A percentile compares a stretch with the other conserved stretches of the same genome.
Conservation (phyloP, 2,329 filamentous ascomycete species). For the Aspergillus felis region DNA sequence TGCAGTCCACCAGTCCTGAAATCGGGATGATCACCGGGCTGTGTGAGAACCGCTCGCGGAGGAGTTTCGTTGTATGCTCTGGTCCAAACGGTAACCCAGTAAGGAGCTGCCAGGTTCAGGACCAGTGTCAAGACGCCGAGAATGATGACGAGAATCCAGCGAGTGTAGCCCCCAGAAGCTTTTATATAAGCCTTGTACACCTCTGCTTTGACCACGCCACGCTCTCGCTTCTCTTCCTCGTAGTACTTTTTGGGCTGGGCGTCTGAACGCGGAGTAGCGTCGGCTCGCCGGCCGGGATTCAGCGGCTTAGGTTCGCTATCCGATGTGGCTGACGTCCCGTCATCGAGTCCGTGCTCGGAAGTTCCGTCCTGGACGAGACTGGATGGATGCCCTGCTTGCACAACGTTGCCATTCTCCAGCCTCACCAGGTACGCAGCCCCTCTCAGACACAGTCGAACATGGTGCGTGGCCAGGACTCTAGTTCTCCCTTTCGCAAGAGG, state of each 20-base stretch:
- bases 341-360: no score
- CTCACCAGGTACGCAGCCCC: conserved; percentile 3
- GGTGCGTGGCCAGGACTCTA: conserved; percentile 73
- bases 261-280: conserved; percentile 4
- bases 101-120: conserved; percentile 7
- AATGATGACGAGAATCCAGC: conserved; percentile 54
- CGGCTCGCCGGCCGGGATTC: not conserved
- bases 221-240: conserved; percentile 67
- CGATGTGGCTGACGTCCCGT: no score
- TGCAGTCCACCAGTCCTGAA: no score
- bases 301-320: not conserved
- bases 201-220: conserved; percentile 61
- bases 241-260: conserved; percentile 61
- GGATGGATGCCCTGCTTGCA: not conserved
- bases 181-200: conserved; percentile 65
- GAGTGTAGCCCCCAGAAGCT: conserved; percentile 62
- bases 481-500: conserved; percentile 65
- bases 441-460: conserved; percentile 59
- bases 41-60: not conserved
- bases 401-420: conserved; percentile 6
- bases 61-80: conserved; percentile 5
- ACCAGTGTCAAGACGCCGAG: conserved; percentile 42
- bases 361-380: not conserved
- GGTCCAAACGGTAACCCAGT: conserved; percentile 44
- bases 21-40: no score